Base-by-base conservation (phyloP, 2,329 filamentous ascomycete species). In the Ceratocystis colombiana region DNA sequence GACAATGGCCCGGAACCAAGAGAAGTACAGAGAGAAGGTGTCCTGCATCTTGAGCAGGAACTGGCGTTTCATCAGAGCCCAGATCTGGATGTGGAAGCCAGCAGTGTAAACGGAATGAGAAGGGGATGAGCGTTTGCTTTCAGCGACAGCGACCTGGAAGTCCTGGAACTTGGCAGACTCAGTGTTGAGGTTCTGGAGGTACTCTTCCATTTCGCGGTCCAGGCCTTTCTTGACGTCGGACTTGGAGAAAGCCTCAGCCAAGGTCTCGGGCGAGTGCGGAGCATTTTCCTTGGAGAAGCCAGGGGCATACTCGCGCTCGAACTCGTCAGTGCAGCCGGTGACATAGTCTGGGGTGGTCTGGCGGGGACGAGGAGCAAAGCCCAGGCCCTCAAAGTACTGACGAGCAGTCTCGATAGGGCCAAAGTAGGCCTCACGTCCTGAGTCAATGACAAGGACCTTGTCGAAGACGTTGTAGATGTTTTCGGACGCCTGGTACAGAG, bases 11-110 rank as follows among this genome's bases (percentile, higher is more conserved):
- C 82, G 78, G 50, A 81, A 70, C 88, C 88, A 94, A 1, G 86
- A 86, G 37, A 94, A 83, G 15, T 80, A 77, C 5, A 95, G 79
- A n/a, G 86, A 85, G 72, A 92, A 88, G 67, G 87, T 87, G 73
- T 96, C 90, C 74, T 95, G 89, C 78, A 90, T 87, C 77, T 94
- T 94, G 71, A 95, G 85, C 64, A 88, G 79, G 73, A 91, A 94
- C 73, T 95, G 90, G 4, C 90, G 84, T 74, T 90, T 87, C 82
- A 92, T 88, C 69, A 94, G 76, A 0, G 88, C 88, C 87, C 87
- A 92, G 25, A 94, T 81, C 73, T 96, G 91, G 1, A 89, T 78
- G 69, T 91, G 84, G 76, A 94, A 94, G 0, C 90, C 89, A 65
- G 92, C 87, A 0, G 85, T 87, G 76, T 96, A 69, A n/a, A 62